Evolutionary conservation across 306 rosid genomes (phyloP), one percentile per base, ranked within the genome.

Genomic region (Boehmeria nivea): DNA sequence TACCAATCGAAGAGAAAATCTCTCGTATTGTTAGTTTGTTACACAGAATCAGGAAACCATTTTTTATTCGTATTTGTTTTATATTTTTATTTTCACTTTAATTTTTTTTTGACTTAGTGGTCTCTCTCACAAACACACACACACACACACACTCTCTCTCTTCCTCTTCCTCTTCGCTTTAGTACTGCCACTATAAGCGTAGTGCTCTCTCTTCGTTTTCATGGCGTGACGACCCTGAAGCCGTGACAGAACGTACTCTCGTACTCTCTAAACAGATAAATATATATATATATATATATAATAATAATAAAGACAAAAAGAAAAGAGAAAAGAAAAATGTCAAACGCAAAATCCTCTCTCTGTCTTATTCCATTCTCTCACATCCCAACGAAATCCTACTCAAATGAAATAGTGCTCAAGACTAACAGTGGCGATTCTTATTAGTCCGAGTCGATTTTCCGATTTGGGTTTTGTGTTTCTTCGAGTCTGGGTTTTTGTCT

Each of bases 211-310:
- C 68, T 43, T 72, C 72, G 61, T 67, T 65, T 67, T 55, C 64
- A 73, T 59, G 75, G 78, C 47, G 69, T 69, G 68, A 60, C 70
- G 72, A 60, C 66, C 69, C 57, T 61, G 51, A 46, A 51, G 58
- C 52, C 38, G 66, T 63, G 54, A 57, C 70, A 57, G 64, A 49
- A 57, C 70, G 76, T 69, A 64, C 60, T 39, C 50, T 34, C 22
- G 33, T 42, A 61, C 57, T 31, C 13, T 4, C 36, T 8, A 50
- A 50, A n/a, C 20, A n/a, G n/a, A n/a, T n/a, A n/a, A n/a, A n/a
- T n/a, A n/a, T n/a, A n/a, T n/a, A n/a, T n/a, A n/a, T n/a, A n/a
- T n/a, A n/a, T n/a, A n/a, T n/a, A n/a, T n/a, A n/a, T n/a, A n/a
- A n/a, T n/a, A n/a, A n/a, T n/a, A 38, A 44, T 48, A 55, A 62